A percentile compares a stretch with the other conserved stretches of the same genome.
Evolutionary conservation across 768 basidiomycete genomes (phyloP).

Genomic region (Russula olivacea): DNA sequence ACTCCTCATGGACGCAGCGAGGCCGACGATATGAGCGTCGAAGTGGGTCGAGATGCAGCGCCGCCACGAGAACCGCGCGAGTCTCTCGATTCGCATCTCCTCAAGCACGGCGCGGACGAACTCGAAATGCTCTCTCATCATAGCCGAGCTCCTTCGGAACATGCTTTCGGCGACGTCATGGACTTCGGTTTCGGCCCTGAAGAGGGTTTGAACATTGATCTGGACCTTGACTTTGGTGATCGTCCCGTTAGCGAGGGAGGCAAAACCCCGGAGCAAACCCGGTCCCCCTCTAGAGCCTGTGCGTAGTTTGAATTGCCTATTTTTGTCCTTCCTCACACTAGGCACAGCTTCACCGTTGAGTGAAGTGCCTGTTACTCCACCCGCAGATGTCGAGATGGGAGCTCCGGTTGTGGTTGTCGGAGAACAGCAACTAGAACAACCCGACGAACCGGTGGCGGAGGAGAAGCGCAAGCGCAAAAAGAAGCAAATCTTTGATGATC

Average conservation of each 20-base stretch:
- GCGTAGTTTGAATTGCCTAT: constrained; percentile 28
- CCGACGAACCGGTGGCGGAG: constrained; percentile 29
- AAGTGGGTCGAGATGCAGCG: constrained; percentile 70
- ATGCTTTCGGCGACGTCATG: constrained; percentile 54
- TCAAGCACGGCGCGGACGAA: constrained; percentile 49
- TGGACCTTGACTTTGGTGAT: constrained; percentile 67
- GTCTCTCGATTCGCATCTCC: constrained; percentile 57
- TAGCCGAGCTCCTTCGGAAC: constrained; percentile 61
- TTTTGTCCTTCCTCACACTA: constrained; percentile 13
- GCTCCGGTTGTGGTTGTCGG: constrained; percentile 47
- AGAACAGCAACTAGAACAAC: constrained; percentile 35
- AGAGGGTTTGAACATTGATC: constrained; percentile 49
- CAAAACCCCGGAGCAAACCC: constrained; percentile 54
- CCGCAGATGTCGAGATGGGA: constrained; percentile 49
- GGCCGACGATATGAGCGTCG: constrained; percentile 59
- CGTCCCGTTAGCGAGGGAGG: constrained; percentile 41
- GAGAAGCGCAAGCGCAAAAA: constrained; percentile 55
- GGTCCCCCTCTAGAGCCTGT: constrained; percentile 60
- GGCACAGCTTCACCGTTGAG: constrained; percentile 66
- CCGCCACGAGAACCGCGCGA: constrained; percentile 41
- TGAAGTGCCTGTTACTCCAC: constrained; percentile 72
- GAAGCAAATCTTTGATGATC: constrained; percentile 87
- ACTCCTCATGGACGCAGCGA: constrained; percentile 31
- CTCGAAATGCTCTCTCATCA: constrained; percentile 57
- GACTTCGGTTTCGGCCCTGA: constrained; percentile 44